Conservation (phyloP, 345 rosid species). For the Angophora floribunda region DNA sequence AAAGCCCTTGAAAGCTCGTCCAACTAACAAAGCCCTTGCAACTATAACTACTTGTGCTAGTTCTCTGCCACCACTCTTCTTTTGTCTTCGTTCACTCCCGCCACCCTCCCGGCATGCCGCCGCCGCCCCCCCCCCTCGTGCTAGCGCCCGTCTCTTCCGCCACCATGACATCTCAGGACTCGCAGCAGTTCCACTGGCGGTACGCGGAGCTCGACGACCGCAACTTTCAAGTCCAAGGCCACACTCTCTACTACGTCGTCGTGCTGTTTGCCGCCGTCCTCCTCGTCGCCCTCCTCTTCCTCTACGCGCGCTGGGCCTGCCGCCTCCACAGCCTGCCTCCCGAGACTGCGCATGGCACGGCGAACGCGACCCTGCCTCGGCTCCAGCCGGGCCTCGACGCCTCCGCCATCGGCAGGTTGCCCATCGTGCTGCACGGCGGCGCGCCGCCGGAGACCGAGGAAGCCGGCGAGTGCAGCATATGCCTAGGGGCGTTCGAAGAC, state of each 20-base stretch:
- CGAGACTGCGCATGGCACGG: not conserved
- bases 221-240: slow-evolving; percentile 27
- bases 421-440: slow-evolving; percentile 1
- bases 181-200: slow-evolving; percentile 30
- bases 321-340: not conserved
- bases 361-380: not conserved
- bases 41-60: not conserved
- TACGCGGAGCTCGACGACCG: slow-evolving; percentile 28
- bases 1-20: not conserved
- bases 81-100: not conserved
- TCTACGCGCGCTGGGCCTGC: slow-evolving; percentile 32
- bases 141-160: not conserved
- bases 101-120: not conserved
- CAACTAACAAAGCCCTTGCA: not conserved
- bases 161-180: slow-evolving; percentile 9
- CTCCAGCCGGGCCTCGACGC: slow-evolving; percentile 8
- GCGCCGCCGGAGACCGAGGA: not conserved
- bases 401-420: slow-evolving; percentile 6
- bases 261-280: slow-evolving; percentile 14
- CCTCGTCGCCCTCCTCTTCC: slow-evolving; percentile 15
- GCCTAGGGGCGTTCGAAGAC: slow-evolving; percentile 56
- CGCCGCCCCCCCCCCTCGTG: not conserved
- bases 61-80: not conserved
- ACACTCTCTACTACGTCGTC: slow-evolving; percentile 22
- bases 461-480: slow-evolving; percentile 48